Base-by-base conservation (phyloP, 2,329 filamentous ascomycete species). In the Alternaria gansuensis region DNA sequence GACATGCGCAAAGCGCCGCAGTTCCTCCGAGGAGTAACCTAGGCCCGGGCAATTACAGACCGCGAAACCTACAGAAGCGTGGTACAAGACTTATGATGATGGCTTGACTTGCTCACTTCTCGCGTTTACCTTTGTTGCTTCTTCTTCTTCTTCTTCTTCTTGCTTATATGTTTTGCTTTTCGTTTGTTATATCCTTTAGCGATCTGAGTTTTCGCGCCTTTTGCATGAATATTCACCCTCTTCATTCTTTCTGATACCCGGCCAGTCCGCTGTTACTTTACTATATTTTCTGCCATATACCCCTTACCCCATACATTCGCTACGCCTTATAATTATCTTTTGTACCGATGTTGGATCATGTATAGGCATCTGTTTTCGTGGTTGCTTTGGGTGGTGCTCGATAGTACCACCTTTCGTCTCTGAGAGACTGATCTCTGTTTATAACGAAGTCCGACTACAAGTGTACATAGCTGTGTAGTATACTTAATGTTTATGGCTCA, bases 1-100 rank as follows among this genome's bases (percentile, higher is more conserved):
- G 88, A 43, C 93, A 98, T 75, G 93, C 93, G 4, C 88, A 88
- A 76, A 82, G 83, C 54, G 82, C 81, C n/a, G 80, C 79, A 43
- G 75, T 62, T 69, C 79, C 65, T 66, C 77, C 66, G 61, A 77
- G 68, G 62, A 77, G 61, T 66, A 73, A 66, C 57, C 76, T 78
- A 6, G 78, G 77, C 37, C 78, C 79, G 39, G 74, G 74, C 53
- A 69, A 68, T 50, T 69, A 71, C 41, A 72, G 62, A 67, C 65
- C 65, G 24, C 75, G 73, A 51, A 78, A 78, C 43, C 77, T 83
- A 67, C 81, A 83, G 69, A 79, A 82, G 65, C 77, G 82, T 55
- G 80, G 78, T 50, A 84, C 82, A 39, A 78, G 80, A 66, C 71
- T 84, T 68, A 83, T 83, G 80, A 83, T 82, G 81, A 83, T 83